Evolutionary conservation across 164 flowering plant genomes (phyloP).

Genomic region (Vitis amurensis): DNA sequence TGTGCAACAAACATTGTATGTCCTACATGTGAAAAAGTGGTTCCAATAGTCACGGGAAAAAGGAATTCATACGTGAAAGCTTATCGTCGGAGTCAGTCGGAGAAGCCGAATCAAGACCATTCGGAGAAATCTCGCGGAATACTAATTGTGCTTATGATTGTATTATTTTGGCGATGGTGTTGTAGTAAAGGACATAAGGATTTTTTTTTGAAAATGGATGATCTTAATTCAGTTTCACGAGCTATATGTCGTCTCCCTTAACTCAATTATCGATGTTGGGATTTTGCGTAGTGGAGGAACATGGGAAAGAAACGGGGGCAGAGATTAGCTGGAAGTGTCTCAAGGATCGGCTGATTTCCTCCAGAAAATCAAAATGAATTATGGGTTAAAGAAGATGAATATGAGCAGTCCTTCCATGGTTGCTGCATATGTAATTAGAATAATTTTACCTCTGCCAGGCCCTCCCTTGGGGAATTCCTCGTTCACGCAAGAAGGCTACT

Average conservation of each 20-base stretch:
- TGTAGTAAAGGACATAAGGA: neutral
- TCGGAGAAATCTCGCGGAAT: constrained; percentile 5
- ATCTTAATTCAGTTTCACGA: constrained; percentile 73
- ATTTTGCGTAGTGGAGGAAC: constrained; percentile 43
- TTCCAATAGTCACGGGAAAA: neutral
- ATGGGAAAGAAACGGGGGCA: constrained; percentile 29
- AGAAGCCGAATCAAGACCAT: constrained; percentile 22
- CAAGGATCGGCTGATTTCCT: constrained; percentile 68
- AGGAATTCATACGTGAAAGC: constrained; percentile 6
- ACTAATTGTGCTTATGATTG: constrained; percentile 8
- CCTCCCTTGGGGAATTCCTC: constrained; percentile 62
- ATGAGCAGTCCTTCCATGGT: constrained; percentile 6
- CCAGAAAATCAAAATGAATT: constrained; percentile 71
- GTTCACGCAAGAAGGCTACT: constrained; percentile 93
- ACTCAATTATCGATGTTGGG: constrained; percentile 42
- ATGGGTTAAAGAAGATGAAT: constrained; percentile 32
- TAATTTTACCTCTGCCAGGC: constrained; percentile 84
- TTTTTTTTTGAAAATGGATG: constrained; percentile 59
- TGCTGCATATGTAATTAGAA: constrained; percentile 39
- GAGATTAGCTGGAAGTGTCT: constrained; percentile 72
- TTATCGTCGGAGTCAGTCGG: constrained; percentile 39
- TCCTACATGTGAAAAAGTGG: neutral
- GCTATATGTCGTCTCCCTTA: constrained; percentile 36
- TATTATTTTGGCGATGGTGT: constrained; percentile 28
- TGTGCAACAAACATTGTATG: constrained; percentile 14